Evolutionary conservation across 2,329 filamentous ascomycete species (phyloP).

Genomic region (Alternaria sp.): DNA sequence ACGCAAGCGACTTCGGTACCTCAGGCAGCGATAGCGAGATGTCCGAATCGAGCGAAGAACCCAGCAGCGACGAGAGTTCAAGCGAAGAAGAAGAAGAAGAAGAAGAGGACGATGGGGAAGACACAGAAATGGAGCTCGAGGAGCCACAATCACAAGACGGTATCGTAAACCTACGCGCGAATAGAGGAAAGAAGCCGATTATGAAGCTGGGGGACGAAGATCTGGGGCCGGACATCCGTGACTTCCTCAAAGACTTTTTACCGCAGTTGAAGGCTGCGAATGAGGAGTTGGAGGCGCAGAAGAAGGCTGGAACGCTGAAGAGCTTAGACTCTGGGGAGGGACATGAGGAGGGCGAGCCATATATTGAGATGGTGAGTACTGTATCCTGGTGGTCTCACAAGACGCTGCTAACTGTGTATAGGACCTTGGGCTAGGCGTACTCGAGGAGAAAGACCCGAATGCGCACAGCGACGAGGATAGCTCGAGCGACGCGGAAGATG

Average conservation of each 20-base stretch:
- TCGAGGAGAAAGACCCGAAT: conserved; percentile 52
- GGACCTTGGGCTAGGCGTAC: conserved; percentile 58
- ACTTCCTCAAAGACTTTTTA: conserved; percentile 54
- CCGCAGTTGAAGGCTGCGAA: conserved; percentile 56
- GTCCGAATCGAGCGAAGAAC: conserved; percentile 50
- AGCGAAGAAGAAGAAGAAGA: conserved; percentile 40
- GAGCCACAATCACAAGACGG: conserved; percentile 17
- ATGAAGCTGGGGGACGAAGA: conserved; percentile 42
- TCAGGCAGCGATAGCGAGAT: conserved; percentile 41
- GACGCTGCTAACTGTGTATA: conserved; percentile 25
- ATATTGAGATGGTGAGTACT: conserved; percentile 54
- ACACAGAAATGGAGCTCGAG: conserved; percentile 17
- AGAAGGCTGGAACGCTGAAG: conserved; percentile 50
- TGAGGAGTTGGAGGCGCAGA: conserved; percentile 53
- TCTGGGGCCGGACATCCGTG: conserved; percentile 41
- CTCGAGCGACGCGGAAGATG: conserved; percentile 32
- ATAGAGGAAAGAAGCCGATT: conserved; percentile 43
- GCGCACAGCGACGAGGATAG: conserved; percentile 31
- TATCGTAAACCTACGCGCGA: conserved; percentile 42
- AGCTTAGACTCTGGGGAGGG: conserved; percentile 40
- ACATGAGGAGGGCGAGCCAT: conserved; percentile 40
- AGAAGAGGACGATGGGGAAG: conserved; percentile 31
- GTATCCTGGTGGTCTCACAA: background rate
- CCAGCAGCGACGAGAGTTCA: conserved; percentile 49
- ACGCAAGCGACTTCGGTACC: conserved; percentile 30